phyloP scores from a whole-genome alignment of 495 filamentous ascomycete species.

The Hypoxylon fuscum region DNA sequence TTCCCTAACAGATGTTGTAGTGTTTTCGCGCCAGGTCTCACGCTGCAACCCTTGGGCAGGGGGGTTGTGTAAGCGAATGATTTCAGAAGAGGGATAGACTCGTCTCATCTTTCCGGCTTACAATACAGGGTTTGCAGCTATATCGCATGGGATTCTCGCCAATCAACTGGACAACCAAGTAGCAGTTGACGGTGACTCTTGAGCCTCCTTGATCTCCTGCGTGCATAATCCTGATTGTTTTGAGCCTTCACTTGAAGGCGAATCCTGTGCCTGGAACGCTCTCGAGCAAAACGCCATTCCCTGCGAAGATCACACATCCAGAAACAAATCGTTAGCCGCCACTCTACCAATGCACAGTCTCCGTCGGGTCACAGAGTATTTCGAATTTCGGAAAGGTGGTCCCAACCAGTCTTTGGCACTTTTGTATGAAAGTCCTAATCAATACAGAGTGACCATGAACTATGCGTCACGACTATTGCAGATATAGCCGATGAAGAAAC shows the following conservation, averaged over 20 bases:
- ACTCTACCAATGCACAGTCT: conserved; percentile 11
- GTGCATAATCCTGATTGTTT: conserved; percentile 33
- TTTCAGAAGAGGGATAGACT: conserved; percentile 31
- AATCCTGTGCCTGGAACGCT: conserved; percentile 42
- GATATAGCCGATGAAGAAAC: conserved; percentile 1
- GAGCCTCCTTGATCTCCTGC: conserved; percentile 38
- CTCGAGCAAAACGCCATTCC: conserved; percentile 26
- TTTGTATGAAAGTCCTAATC: conserved; percentile 12
- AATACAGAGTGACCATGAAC: conserved; percentile 22
- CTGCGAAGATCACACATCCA: conserved; percentile 43
- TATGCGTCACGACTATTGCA: conserved; percentile 13
- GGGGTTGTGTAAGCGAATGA: conserved; percentile 30
- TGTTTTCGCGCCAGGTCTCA: conserved; percentile 39
- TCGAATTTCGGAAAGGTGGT: conserved; percentile 26
- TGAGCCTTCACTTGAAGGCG: conserved; percentile 28
- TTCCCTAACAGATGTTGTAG: conserved; percentile 36
- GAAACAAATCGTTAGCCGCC: conserved; percentile 21
- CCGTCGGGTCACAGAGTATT: conserved; percentile 28
- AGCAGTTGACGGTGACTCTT: conserved; percentile 13
- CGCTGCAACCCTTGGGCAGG: conserved; percentile 28
- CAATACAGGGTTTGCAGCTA: conserved; percentile 13
- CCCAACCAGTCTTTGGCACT: conserved; percentile 12
- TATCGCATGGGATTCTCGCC: conserved; percentile 3
- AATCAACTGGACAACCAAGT: conserved; percentile 19
- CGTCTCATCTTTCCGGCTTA: conserved; percentile 37